Percentiles rank a stretch among this genome's conserved stretches.
Evolutionary conservation across 2,329 filamentous ascomycete genomes (phyloP).

Genomic region (Epichloe amarillans): DNA sequence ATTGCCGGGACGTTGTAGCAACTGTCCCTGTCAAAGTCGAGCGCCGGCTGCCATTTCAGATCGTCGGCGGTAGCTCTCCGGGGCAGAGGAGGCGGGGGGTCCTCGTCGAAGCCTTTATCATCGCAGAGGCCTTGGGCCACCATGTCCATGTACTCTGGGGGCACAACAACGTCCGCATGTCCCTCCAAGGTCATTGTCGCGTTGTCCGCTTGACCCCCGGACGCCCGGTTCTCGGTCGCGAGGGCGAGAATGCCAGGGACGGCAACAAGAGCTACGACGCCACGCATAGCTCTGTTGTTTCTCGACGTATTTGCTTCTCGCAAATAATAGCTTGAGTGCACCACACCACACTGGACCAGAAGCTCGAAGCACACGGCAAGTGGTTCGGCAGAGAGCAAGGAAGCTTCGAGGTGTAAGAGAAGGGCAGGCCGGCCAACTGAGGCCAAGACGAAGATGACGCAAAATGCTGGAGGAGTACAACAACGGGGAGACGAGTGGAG

Average conservation of each 20-base stretch:
- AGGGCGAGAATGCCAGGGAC: not conserved
- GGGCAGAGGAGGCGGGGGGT: conserved; percentile 12
- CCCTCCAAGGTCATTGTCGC: not conserved
- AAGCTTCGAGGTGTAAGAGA: not conserved
- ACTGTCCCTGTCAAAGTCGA: conserved; percentile 22
- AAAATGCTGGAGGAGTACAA: not conserved
- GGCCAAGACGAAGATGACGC: no score
- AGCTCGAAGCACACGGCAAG: not conserved
- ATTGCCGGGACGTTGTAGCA: conserved; percentile 29
- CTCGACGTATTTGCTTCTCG: not conserved
- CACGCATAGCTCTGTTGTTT: not conserved
- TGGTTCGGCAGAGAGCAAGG: not conserved
- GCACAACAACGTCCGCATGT: not conserved
- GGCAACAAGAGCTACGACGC: not conserved
- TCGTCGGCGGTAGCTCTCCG: conserved; percentile 10
- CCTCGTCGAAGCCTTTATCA: conserved; percentile 5
- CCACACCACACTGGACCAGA: no score
- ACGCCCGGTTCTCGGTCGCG: not conserved
- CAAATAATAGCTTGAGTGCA: no score
- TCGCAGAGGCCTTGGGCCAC: conserved; percentile 1
- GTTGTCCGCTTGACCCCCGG: not conserved
- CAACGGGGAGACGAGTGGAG: not conserved
- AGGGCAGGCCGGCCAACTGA: no score
- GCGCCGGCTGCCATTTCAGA: conserved; percentile 13
- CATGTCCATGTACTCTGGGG: not conserved